Evolutionary conservation across 2,329 filamentous ascomycete genomes (phyloP).

Genomic region (Claviceps maximensis): DNA sequence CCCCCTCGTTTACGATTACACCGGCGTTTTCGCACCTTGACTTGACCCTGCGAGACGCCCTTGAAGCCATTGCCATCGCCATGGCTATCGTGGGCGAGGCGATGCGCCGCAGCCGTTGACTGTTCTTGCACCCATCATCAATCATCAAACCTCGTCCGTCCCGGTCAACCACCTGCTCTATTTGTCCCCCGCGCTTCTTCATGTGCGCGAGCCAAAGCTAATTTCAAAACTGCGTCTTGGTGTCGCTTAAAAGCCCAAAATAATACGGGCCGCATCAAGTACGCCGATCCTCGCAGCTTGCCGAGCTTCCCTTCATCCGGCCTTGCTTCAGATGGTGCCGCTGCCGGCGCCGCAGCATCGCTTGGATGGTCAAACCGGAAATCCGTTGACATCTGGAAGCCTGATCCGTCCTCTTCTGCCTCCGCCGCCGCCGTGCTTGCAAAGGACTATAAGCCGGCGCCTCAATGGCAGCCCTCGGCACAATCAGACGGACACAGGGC

Average conservation of each 20-base stretch:
- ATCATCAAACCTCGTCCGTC: too few relatives aligned
- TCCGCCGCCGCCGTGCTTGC: conserved; percentile 30
- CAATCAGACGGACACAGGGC: conserved; percentile 60
- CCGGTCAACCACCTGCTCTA: too few relatives aligned
- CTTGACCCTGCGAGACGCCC: not conserved
- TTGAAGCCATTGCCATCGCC: not conserved
- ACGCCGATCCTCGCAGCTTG: conserved; percentile 59
- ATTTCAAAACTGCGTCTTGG: not conserved
- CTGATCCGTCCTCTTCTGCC: conserved; percentile 41
- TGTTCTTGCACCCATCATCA: too few relatives aligned
- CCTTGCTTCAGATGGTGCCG: conserved; percentile 40
- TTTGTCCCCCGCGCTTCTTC: not conserved
- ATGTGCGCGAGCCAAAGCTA: not conserved
- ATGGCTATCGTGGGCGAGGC: not conserved
- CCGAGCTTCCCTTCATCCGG: conserved; percentile 62
- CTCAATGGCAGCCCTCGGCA: conserved; percentile 48
- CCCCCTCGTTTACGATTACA: not conserved
- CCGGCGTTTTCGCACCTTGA: too few relatives aligned
- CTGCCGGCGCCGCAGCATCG: conserved; percentile 61
- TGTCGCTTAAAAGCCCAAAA: conserved; percentile 2
- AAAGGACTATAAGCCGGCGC: conserved; percentile 28
- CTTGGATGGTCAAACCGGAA: conserved; percentile 61
- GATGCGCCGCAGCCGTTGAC: not conserved
- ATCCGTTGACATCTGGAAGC: conserved; percentile 52
- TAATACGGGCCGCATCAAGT: conserved; percentile 41